These are phyloP conservation scores for Euphorbia schlechtendalii DNA, from an alignment of 441 rosid genomes.

Conservation along the genomic window DNA sequence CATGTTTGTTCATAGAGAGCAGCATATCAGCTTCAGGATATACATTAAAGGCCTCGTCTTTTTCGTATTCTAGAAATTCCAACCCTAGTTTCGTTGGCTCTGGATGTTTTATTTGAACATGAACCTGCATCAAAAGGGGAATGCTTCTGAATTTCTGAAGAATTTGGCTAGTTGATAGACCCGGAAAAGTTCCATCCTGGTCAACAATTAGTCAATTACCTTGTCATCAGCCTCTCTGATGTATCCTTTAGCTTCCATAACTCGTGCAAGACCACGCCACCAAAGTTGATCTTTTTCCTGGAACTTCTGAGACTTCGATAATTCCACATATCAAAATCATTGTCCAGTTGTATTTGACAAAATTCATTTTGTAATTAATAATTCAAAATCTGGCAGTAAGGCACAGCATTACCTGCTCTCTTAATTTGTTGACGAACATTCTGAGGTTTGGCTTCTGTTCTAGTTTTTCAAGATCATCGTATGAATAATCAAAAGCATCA, in stretches of 20 bases:
- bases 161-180: too few species aligned
- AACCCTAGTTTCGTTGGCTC: slow-evolving; percentile 53
- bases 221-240: slow-evolving; percentile 56
- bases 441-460: slow-evolving; percentile 53
- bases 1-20: slow-evolving; percentile 30
- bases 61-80: slow-evolving; percentile 36
- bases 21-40: slow-evolving; percentile 88
- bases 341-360: slow-evolving; percentile 12
- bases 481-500: slow-evolving; percentile 22
- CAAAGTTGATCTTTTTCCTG: slow-evolving; percentile 51
- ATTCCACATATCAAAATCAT: slow-evolving; percentile 20
- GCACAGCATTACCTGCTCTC: slow-evolving; percentile 50
- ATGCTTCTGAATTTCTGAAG: too few species aligned
- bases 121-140: slow-evolving; percentile 51
- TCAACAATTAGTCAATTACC: slow-evolving; percentile 34
- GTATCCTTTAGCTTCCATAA: slow-evolving; percentile 68
- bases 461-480: slow-evolving; percentile 34
- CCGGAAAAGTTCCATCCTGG: too few species aligned
- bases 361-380: background rate
- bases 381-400: background rate
- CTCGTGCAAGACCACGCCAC: slow-evolving; percentile 90
- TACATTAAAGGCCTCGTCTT: slow-evolving; percentile 35
- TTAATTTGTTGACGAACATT: slow-evolving; percentile 48
- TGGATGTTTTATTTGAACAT: slow-evolving; percentile 61
- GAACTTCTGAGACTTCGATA: slow-evolving; percentile 47